Percentiles rank a stretch among this genome's conserved stretches.
Conservation (phyloP, 2,329 filamentous ascomycete genomes). For the Xylaria sp. region DNA sequence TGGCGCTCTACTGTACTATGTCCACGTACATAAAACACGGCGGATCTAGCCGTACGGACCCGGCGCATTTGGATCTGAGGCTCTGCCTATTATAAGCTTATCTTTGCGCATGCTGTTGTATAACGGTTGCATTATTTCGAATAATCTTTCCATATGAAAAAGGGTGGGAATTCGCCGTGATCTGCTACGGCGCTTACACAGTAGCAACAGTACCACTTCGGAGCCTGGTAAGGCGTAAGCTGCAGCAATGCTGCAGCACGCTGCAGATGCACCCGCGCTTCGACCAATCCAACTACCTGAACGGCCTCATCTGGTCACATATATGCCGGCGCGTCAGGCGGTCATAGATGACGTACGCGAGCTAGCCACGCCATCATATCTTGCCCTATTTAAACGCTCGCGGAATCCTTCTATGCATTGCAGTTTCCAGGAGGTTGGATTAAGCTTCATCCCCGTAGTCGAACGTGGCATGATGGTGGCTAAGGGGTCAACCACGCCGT, state of each 20-base stretch:
- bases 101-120: too few relatives aligned
- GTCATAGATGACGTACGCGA: not conserved
- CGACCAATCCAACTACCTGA: not conserved
- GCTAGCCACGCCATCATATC: not conserved
- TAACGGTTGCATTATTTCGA: not conserved
- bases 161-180: not conserved
- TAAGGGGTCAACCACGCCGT: not conserved
- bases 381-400: not conserved
- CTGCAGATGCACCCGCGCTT: too few relatives aligned
- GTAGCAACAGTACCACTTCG: too few relatives aligned
- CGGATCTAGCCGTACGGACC: not conserved
- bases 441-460: not conserved
- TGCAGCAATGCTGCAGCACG: not conserved
- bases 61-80: not conserved
- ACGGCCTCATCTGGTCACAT: not conserved
- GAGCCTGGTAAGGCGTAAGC: not conserved
- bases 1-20: not conserved
- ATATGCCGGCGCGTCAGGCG: not conserved
- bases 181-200: not conserved
- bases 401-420: not conserved
- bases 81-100: not conserved
- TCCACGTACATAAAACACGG: too few relatives aligned
- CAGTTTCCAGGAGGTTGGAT: not conserved
- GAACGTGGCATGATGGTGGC: not conserved
- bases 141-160: not conserved